phyloP scores from a whole-genome alignment of 1,284 basidiomycete species.

The Neotropicomus parvogracilis region DNA sequence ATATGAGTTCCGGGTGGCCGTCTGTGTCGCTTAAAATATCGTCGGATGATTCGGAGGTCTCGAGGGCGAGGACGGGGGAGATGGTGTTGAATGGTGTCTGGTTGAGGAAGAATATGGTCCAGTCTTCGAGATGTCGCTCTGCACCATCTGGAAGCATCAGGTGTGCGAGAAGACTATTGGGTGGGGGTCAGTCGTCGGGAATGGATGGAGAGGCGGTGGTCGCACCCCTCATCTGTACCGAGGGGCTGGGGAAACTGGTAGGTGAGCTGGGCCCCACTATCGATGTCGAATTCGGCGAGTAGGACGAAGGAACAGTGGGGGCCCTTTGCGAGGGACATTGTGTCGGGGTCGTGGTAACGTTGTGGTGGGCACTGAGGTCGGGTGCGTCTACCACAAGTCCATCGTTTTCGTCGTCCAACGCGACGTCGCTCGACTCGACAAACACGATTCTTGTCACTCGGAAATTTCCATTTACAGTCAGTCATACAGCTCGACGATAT shows the following conservation, averaged over 20 bases:
- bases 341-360: not conserved
- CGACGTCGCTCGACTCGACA: conserved; percentile 8
- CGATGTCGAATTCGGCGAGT: conserved; percentile 94
- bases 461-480: conserved; percentile 32
- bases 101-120: conserved; percentile 98
- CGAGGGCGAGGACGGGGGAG: conserved; percentile 74
- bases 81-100: conserved; percentile 87
- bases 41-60: conserved; percentile 53
- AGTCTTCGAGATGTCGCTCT: conserved; percentile 91
- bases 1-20: conserved; percentile 64
- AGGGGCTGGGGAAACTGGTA: conserved; percentile 93
- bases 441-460: conserved; percentile 9
- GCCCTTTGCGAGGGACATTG: conserved; percentile 39
- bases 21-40: conserved; percentile 36
- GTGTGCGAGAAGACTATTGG: conserved; percentile 83
- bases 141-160: conserved; percentile 98
- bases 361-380: not conserved
- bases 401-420: conserved; percentile 8
- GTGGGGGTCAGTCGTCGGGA: conserved; percentile 5
- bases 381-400: not conserved
- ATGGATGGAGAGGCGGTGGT: not conserved
- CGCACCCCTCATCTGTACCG: conserved; percentile 88
- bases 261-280: conserved; percentile 84
- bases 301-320: conserved; percentile 89
- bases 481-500: conserved; percentile 1